phyloP scores from a whole-genome alignment of 495 filamentous ascomycete species.

The Trichoderma erinaceum region DNA sequence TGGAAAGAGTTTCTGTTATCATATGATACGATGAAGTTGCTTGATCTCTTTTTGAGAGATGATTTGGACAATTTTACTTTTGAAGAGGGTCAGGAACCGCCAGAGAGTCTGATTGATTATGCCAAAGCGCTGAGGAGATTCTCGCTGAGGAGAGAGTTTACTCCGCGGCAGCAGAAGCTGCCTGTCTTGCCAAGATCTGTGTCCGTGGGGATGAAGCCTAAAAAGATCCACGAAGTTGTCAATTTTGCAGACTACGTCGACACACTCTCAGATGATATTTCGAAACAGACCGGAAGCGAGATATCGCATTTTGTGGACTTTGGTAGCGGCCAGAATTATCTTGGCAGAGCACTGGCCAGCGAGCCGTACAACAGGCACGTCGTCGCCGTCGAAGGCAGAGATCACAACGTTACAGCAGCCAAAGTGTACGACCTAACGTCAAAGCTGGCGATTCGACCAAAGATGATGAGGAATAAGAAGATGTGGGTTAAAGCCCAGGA shows the following conservation, averaged over 20 bases:
- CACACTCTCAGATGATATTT: constrained; percentile 47
- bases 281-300: constrained; percentile 27
- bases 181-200: constrained; percentile 58
- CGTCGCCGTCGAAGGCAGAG: constrained; percentile 83
- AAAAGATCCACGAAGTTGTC: constrained; percentile 89
- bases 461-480: constrained; percentile 71
- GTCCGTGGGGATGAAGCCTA: constrained; percentile 87
- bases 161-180: constrained; percentile 33
- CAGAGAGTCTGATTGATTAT: constrained; percentile 63
- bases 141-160: constrained; percentile 58
- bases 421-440: constrained; percentile 74
- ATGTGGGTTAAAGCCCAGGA: constrained; percentile 48
- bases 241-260: constrained; percentile 54
- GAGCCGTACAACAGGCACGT: constrained; percentile 80
- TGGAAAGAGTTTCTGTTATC: constrained; percentile 74
- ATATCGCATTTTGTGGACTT: constrained; percentile 93
- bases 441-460: constrained; percentile 59
- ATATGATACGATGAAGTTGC: constrained; percentile 62
- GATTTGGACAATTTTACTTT: constrained; percentile 46
- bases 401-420: constrained; percentile 78
- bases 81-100: constrained; percentile 35
- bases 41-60: constrained; percentile 73
- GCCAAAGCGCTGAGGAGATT: constrained; percentile 66
- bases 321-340: constrained; percentile 92
- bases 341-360: constrained; percentile 79